Evolutionary conservation across 768 basidiomycete species (phyloP).

Genomic region (Trametes cingulata): DNA sequence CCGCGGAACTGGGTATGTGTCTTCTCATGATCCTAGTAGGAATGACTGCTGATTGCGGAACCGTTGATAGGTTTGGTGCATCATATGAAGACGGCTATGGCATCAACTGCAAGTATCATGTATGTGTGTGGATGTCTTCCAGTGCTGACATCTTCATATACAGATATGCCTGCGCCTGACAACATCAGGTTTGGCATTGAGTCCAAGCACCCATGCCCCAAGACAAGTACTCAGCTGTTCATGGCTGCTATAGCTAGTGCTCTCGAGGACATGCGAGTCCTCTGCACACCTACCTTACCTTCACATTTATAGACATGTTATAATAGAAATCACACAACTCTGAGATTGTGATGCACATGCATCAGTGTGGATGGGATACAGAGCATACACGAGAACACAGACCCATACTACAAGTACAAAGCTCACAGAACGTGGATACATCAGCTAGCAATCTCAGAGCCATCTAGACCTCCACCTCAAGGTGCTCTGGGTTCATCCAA

Average conservation of each 20-base stretch:
- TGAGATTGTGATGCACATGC: neutral
- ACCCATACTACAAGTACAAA: neutral
- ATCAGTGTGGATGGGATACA: neutral
- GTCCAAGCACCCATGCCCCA: slow-evolving; percentile 70
- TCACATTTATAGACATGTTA: slow-evolving; percentile 17
- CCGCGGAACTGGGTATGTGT: slow-evolving; percentile 77
- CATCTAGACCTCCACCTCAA: slow-evolving; percentile 37
- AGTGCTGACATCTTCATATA: neutral
- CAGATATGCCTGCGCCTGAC: slow-evolving; percentile 80
- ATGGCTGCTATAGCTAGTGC: slow-evolving; percentile 61
- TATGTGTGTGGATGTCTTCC: neutral
- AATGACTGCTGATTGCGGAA: neutral
- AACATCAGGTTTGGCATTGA: slow-evolving; percentile 93
- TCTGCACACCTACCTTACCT: slow-evolving; percentile 18
- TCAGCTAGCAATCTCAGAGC: neutral
- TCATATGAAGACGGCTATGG: slow-evolving; percentile 87
- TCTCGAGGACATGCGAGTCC: slow-evolving; percentile 63
- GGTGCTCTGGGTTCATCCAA: slow-evolving; percentile 39
- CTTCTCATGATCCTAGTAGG: neutral
- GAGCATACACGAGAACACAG: neutral
- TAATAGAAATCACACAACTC: neutral
- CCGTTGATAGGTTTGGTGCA: slow-evolving; percentile 65
- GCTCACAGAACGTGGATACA: slow-evolving; percentile 7
- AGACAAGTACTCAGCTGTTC: slow-evolving; percentile 72
- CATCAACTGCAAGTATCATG: slow-evolving; percentile 73